Evolutionary conservation across 176 grass and related monocot species (phyloP), one percentile per base, ranked within the genome.

Genomic region (Eragrostis curvula): DNA sequence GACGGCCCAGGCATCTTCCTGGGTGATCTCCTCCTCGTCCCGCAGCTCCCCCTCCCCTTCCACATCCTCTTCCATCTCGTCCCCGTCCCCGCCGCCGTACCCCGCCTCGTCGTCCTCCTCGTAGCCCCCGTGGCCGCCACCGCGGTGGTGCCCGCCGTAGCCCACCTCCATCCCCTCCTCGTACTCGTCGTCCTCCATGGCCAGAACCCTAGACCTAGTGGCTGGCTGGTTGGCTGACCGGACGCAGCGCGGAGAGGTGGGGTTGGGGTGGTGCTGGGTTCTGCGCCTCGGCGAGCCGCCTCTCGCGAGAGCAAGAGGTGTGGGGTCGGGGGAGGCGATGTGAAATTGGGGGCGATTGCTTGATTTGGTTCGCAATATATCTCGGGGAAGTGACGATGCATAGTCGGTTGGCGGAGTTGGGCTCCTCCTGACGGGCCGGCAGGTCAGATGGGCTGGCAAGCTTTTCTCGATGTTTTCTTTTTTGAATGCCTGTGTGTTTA

Each of bases 1-100:
- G 46, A 99, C 93, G 12, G 93, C 91, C 96, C 93, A 99, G 68
- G 93, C 96, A 21, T 99, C 96, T 62, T 99, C 96, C 82, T 96
- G 93, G 8, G 89, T 90, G 48, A 99, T 96, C 69, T 99, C 96
- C 15, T 98, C 93, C 76, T 94, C 95, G 27, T 97, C 94, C 20
- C 82, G 70, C 44, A 27, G 79, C 59, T 85, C 83, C 2, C 48
- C 52, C 30, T 88, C 79, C 79, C 24, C 83, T 1, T 85, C 88
- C 27, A 17, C 86, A 4, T 91, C 90, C 74, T 90, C 92, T 12
- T 91, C 95, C 81, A 90, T 90, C 73, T 65, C 85, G 21, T 76
- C 74, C 66, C 40, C 85, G 12, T 77, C 86, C 15, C 86, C 78
- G 40, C 84, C 74, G 5, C 74, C 84, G 52, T 80, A 69, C 50